A percentile compares a stretch with the other conserved stretches of the same genome.
phyloP scores from a whole-genome alignment of 1,284 basidiomycete species.

The Malassezia arunalokei region DNA sequence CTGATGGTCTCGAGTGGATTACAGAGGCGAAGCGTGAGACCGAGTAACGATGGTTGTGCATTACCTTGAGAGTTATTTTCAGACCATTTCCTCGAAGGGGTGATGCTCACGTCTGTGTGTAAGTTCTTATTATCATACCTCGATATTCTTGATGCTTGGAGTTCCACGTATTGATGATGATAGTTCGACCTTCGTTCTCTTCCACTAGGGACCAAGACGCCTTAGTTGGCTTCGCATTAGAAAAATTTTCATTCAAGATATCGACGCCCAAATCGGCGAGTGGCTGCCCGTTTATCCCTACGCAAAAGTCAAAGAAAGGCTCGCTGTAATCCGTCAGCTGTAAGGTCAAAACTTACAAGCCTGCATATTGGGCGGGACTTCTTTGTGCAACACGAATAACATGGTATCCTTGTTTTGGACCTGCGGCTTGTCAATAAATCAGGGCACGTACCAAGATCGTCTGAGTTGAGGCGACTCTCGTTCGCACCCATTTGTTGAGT shows the following conservation, averaged over 20 bases:
- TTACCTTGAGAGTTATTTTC: constrained; percentile 53
- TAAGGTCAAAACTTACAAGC: constrained; percentile 49
- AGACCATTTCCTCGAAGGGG: constrained; percentile 70
- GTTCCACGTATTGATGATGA: constrained; percentile 78
- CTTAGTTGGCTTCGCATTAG: constrained; percentile 17
- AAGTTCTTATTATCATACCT: constrained; percentile 53
- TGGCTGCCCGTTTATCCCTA: constrained; percentile 59
- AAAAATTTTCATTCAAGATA: neutral
- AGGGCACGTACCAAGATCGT: neutral
- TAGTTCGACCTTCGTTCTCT: constrained; percentile 64
- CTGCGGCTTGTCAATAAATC: neutral
- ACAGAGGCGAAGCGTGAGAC: constrained; percentile 80
- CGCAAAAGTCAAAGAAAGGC: constrained; percentile 91
- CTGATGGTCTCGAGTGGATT: constrained; percentile 31
- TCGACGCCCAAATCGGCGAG: constrained; percentile 26
- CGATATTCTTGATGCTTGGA: constrained; percentile 71
- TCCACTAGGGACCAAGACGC: constrained; percentile 53
- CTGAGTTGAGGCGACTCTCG: constrained; percentile 10
- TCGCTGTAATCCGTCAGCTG: constrained; percentile 49
- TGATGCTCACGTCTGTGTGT: constrained; percentile 59
- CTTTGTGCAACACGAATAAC: constrained; percentile 45
- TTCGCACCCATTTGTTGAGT: constrained; percentile 8
- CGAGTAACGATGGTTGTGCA: constrained; percentile 61
- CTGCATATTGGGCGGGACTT: constrained; percentile 55
- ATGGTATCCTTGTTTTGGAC: constrained; percentile 39